Percentiles rank a stretch among this genome's conserved stretches.
Evolutionary conservation across 352 stramenopile genomes (phyloP).

Genomic region (Achlya hypogyna): DNA sequence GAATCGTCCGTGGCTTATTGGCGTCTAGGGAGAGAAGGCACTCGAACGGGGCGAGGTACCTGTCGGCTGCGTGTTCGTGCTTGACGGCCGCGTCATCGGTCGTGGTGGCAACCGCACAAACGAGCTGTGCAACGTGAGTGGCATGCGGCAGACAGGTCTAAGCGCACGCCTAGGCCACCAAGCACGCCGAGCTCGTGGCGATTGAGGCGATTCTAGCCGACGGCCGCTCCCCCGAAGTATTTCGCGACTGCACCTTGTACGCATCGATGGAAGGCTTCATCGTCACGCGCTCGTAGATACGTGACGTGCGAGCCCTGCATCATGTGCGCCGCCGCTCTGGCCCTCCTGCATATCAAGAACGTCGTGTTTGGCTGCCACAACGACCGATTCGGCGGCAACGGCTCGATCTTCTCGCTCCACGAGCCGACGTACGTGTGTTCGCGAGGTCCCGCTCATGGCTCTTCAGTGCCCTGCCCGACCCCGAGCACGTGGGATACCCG

Average conservation of each 20-base stretch:
- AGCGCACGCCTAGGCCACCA: constrained; percentile 52
- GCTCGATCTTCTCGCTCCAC: constrained; percentile 83
- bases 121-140: constrained; percentile 67
- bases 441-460: constrained; percentile 22
- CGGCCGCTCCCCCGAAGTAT: constrained; percentile 32
- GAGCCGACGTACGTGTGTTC: constrained; percentile 32
- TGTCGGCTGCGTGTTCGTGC: constrained; percentile 88
- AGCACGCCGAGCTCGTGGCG: constrained; percentile 87
- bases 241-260: constrained; percentile 59
- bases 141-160: not conserved
- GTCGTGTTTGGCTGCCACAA: constrained; percentile 90
- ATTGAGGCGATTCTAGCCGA: constrained; percentile 71
- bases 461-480: constrained; percentile 31
- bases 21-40: constrained; percentile 56
- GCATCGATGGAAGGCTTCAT: not conserved
- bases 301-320: constrained; percentile 93
- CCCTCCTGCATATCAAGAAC: constrained; percentile 53
- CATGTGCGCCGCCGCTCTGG: constrained; percentile 88
- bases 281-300: constrained; percentile 22
- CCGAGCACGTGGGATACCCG: constrained; percentile 49
- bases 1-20: not conserved
- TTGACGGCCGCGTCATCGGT: constrained; percentile 52
- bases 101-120: constrained; percentile 82
- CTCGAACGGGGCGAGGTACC: constrained; percentile 78
- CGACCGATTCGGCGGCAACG: constrained; percentile 88